Evolutionary conservation across 805 yeast genomes (phyloP), one percentile per base, ranked within the genome.

Genomic region (Sungouiozyma intestinalis): DNA sequence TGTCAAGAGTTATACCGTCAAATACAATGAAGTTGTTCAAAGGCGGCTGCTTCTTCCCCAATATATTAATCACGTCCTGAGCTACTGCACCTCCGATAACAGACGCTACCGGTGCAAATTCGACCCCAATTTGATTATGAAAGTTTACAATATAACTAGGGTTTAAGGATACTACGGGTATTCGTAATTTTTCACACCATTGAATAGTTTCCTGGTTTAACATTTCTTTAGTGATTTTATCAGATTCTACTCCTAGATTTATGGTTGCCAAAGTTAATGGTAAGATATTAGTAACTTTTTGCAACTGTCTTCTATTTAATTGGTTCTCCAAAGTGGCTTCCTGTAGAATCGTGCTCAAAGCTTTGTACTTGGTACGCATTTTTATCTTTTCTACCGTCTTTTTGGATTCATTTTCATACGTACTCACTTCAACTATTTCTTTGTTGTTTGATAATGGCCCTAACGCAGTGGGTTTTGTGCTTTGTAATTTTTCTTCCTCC

Each of bases 81-180:
- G 94, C 83, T 18, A 90, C 62, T 1, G 85, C 72, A 1, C 97
- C 98, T 4, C 97, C 98, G 5, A 90, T 51, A 2, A 92, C 74
- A 0, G 97, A 94, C 3, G 92, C 77, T 0, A 80, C 79, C 1
- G 97, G 95, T 9, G 86, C 73, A 49, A 83, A 75, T 54, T 87
- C 94, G 2, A 85, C 57, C 20, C 65, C 62, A 15, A 55, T 71
- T 54, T 81, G 85, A 16, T 54, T 59, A 1, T 71, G 48, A 36
- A 80, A 58, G 19, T 62, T 54, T 4, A 63, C 57, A 19, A 74
- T 48, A 40, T 69, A 62, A 1, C 48, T 51, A 18, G 56, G 57
- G 20, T 68, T 69, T 9, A 71, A 65, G 15, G 74, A 60, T 2
- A 69, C 64, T 1, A 54, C 55, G 1, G 86, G 79, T 17, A 70